Evolutionary conservation across 129 eudicot species (phyloP), one percentile per base, ranked within the genome.

Genomic region (Daucus carota): DNA sequence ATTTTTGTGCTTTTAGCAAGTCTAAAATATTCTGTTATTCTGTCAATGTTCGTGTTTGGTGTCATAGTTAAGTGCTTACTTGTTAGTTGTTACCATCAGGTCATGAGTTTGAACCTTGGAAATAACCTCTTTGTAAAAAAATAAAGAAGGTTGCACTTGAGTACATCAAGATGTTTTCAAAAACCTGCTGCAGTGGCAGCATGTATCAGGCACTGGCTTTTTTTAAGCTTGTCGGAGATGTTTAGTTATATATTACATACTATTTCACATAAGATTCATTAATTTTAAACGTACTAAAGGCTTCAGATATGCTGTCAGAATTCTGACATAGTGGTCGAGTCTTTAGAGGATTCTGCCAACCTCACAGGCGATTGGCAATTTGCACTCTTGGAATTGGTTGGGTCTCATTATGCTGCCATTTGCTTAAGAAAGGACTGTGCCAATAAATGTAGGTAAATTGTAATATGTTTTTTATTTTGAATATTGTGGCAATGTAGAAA

Each of bases 331-430:
- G 85, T 77, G 29, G 85, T 93, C 44, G 91, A 85, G 78, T 82
- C 98, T 66, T 43, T 83, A 48, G 90, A 92, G 60, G 85, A 81
- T 31, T 75, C 83, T 52, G 80, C 76, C 24, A 75, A 73, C 40
- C 77, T 78, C 63, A 77, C 89, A 26, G 87, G 88, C 50, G 82
- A 87, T 76, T 93, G 98, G 97, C 85, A 85, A 34, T 91, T 93
- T 83, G 79, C 83, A 74, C 96, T 87, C 43, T 41, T 84, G 63
- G 97, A 93, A 72, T 71, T 93, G 76, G 92, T 83, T 73, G 87
- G 85, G 73, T 84, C 97, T 68, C 97, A 93, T 83, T 93, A 87
- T 87, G 93, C 89, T 24, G 88, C 98, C 72, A 79, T 93, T 74
- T 93, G 98, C 81, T 82, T 82, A 65, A 86, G 83, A 84, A 87